These are phyloP conservation scores for Fallopia convolvulus DNA, from an alignment of 148 eudicot genomes.

Conservation along the genomic window DNA sequence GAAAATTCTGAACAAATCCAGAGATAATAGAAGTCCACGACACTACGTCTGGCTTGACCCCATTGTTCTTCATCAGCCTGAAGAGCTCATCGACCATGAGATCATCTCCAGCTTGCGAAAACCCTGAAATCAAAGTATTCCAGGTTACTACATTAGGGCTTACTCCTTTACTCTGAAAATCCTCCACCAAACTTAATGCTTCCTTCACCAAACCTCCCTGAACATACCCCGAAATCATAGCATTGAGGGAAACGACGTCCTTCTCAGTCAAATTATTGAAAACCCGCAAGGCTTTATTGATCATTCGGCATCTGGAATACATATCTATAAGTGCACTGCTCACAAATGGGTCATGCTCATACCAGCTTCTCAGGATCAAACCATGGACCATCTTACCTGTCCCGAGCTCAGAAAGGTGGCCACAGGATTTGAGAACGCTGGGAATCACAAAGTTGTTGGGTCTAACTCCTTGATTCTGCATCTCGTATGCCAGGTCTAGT, in stretches of 20 bases:
- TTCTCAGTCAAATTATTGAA: slow-evolving; percentile 40
- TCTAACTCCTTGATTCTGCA: slow-evolving; percentile 38
- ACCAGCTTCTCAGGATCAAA: slow-evolving; percentile 25
- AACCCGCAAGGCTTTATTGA: slow-evolving; percentile 50
- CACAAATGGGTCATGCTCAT: slow-evolving; percentile 47
- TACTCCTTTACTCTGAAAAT: slow-evolving; percentile 29
- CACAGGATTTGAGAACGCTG: slow-evolving; percentile 75
- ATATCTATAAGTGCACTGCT: slow-evolving; percentile 63
- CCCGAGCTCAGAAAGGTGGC: slow-evolving; percentile 37
- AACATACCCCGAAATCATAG: slow-evolving; percentile 66
- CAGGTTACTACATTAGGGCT: slow-evolving; percentile 68
- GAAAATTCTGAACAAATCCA: slow-evolving; percentile 61
- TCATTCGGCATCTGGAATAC: slow-evolving; percentile 61
- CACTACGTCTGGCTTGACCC: slow-evolving; percentile 73
- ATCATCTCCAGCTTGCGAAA: slow-evolving; percentile 56
- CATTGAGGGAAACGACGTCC: slow-evolving; percentile 65
- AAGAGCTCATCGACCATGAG: slow-evolving; percentile 52
- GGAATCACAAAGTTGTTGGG: slow-evolving; percentile 58
- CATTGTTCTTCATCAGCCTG: slow-evolving; percentile 36
- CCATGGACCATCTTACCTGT: slow-evolving; percentile 45
- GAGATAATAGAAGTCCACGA: slow-evolving; percentile 81
- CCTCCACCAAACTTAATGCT: slow-evolving; percentile 49
- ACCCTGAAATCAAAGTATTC: slow-evolving; percentile 72
- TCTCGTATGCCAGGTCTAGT: slow-evolving; percentile 31
- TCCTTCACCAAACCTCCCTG: slow-evolving; percentile 48